Base-by-base conservation (phyloP, 176 grass and related monocot species). In the Aegilops longissima region DNA sequence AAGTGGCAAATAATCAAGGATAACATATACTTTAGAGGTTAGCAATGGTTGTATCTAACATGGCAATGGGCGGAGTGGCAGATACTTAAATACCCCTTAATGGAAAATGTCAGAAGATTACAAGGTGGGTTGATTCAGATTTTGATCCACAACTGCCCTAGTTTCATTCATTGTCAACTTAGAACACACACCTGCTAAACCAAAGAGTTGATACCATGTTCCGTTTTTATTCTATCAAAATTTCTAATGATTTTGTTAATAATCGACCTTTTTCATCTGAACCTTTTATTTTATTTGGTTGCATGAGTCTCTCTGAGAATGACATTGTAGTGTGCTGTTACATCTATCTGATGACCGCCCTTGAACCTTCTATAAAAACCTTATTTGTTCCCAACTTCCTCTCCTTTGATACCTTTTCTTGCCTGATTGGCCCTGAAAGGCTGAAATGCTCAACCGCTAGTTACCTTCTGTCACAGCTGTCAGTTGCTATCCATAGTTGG, bases 401-500 rank as follows among this genome's bases (percentile, higher is more conserved):
- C 59, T 83, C 38, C 8, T 61, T 83, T 34, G 39, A 87, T 66
- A 47, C 72, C 23, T 70, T 70, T 20, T 61, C 63, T 61, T 78
- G 63, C 25, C 63, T 35, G 10, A 45, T 47, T 77, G 64, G 64
- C 20, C 77, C 36, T 12, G n/a, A 80, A 44, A 73, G 3, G 30
- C n/a, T 62, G 21, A 75, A 75, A 16, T 14, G 45, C 42, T 75
- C 23, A 29, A 78, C 47, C 30, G 47, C 67, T 18, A 75, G 31
- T 71, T 54, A 27, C 27, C 25, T 24, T 66, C 16, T 69, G 17
- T 30, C 24, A 66, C 51, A 66, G 7, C 68, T 81, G 14, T 66
- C 29, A 56, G 39, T 76, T 67, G 39, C 12, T 12, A 38, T 35
- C 72, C 12, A 40, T 34, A 12, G 29, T 12, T 66, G 64, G 27